These are phyloP conservation scores for Cercospora zeae-maydis DNA, from an alignment of 2,329 filamentous ascomycete genomes.

Conservation along the genomic window DNA sequence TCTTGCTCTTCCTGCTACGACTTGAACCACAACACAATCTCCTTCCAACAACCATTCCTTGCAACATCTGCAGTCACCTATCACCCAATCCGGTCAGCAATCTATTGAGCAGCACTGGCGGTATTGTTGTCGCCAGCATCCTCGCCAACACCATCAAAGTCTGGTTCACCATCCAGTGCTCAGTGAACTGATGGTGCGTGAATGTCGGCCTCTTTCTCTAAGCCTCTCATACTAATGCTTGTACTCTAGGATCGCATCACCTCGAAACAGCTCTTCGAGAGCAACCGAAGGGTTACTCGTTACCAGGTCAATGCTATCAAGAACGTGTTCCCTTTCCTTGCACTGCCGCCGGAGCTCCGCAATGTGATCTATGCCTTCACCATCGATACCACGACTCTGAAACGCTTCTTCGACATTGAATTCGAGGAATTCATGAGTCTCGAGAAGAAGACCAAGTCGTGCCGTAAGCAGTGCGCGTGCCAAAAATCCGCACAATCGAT, in stretches of 20 bases:
- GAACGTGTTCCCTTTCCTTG: constrained; percentile 29
- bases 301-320: constrained; percentile 19
- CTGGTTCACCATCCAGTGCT: not conserved
- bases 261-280: constrained; percentile 17
- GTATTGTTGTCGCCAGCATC: not conserved
- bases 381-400: constrained; percentile 23
- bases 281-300: constrained; percentile 25
- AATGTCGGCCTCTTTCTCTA: not conserved
- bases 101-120: not conserved
- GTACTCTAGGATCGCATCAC: constrained; percentile 15
- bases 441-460: constrained; percentile 10
- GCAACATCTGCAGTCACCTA: not conserved
- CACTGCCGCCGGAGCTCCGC: constrained; percentile 30
- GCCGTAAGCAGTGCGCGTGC: constrained; percentile 1
- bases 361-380: constrained; percentile 27
- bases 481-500: constrained; percentile 30
- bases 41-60: not conserved
- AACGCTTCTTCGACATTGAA: constrained; percentile 23
- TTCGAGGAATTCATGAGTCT: constrained; percentile 3
- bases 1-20: not conserved
- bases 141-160: not conserved
- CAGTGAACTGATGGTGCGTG: constrained; percentile 5
- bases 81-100: not conserved
- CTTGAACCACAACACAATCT: not conserved
- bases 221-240: not conserved